phyloP scores from a whole-genome alignment of 176 grass and related monocot species.

The Coix lacrymajobi region DNA sequence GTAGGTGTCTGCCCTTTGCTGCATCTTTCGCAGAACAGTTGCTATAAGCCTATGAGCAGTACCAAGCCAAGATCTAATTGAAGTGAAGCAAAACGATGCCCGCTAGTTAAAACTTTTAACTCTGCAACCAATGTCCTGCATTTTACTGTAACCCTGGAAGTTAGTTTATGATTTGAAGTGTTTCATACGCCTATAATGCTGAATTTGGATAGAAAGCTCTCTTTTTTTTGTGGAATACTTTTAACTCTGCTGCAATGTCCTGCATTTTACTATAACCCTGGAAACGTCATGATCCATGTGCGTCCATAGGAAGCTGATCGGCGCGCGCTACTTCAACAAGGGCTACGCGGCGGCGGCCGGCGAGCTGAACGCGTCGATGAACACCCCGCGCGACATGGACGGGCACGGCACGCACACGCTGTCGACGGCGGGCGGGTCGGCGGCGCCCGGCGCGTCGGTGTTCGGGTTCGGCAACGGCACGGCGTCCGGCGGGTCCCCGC shows the following conservation, averaged over 20 bases:
- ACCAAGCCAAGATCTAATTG: not conserved
- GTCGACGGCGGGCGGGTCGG: constrained; percentile 53
- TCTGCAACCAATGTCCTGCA: not conserved
- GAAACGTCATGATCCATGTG: no score
- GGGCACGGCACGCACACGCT: constrained; percentile 83
- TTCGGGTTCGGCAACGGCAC: constrained; percentile 63
- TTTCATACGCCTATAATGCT: not conserved
- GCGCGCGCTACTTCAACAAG: constrained; percentile 77
- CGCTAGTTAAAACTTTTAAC: not conserved
- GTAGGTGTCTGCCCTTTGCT: not conserved
- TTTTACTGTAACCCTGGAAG: not conserved
- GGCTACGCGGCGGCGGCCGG: constrained; percentile 37
- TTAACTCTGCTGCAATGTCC: no score
- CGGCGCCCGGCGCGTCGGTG: constrained; percentile 32
- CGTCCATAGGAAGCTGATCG: constrained; percentile 76
- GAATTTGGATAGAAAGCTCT: not conserved
- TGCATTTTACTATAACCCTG: no score
- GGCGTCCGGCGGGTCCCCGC: constrained; percentile 50
- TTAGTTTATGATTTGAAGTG: not conserved
- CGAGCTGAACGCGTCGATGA: not conserved
- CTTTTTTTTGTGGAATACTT: not conserved
- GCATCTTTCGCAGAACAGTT: not conserved
- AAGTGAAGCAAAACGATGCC: not conserved
- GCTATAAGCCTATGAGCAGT: not conserved
- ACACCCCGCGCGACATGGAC: constrained; percentile 56